phyloP scores from a whole-genome alignment of 768 basidiomycete species.

The Tricholoma saponaceum region DNA sequence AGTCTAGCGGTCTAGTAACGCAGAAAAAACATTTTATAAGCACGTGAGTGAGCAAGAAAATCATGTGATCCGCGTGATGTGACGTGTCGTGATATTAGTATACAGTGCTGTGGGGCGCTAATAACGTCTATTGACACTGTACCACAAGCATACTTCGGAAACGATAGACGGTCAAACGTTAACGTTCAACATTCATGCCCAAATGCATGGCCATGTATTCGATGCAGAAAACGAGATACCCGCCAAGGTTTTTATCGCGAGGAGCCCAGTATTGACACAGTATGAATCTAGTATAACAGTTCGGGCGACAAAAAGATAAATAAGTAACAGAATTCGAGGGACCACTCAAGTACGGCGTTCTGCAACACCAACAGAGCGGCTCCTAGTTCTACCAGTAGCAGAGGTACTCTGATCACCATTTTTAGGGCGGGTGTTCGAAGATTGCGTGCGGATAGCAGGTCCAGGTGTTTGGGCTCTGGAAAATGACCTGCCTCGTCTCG shows the following conservation, averaged over 20 bases:
- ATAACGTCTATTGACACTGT: no score
- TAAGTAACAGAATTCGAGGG: no score
- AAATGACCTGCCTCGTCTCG: slow-evolving; percentile 9
- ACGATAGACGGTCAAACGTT: no score
- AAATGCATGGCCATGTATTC: background rate
- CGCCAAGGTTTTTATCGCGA: background rate
- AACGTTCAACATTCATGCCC: background rate
- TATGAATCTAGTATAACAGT: background rate
- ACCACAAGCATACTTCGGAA: no score
- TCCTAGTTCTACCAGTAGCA: background rate
- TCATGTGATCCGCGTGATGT: no score
- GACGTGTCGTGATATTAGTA: no score
- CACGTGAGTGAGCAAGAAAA: background rate
- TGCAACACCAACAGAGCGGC: background rate
- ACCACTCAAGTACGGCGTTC: background rate
- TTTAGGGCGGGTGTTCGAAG: background rate
- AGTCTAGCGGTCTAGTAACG: no score
- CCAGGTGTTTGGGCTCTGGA: slow-evolving; percentile 28
- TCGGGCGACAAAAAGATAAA: background rate
- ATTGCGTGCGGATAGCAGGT: slow-evolving; percentile 10
- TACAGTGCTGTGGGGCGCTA: no score
- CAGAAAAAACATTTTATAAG: background rate
- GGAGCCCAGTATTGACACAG: background rate
- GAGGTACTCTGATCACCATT: background rate
- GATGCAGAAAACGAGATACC: background rate